A percentile compares a stretch with the other conserved stretches of the same genome.
phyloP scores from a whole-genome alignment of 2,329 filamentous ascomycete genomes.

The Diaporthe velutina region DNA sequence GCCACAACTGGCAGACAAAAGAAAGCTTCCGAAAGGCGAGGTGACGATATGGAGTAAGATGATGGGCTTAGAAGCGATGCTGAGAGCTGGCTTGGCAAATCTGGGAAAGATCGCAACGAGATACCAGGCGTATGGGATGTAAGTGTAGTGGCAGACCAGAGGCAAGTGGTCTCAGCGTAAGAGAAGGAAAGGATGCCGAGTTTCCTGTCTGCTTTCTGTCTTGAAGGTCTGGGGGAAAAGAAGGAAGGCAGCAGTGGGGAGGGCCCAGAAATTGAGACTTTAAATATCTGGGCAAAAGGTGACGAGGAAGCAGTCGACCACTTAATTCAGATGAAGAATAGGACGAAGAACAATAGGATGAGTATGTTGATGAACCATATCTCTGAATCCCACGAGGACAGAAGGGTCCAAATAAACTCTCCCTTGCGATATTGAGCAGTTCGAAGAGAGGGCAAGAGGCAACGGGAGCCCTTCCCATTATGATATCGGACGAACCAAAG shows the following conservation, averaged over 20 bases:
- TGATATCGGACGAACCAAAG: neutral
- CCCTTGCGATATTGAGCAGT: neutral
- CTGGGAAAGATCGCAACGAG: neutral
- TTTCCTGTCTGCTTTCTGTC: neutral
- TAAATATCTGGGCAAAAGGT: neutral
- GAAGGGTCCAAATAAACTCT: neutral
- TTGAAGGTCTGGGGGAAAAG: slow-evolving; percentile 24
- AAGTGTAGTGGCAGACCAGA: neutral
- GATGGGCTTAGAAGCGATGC: neutral
- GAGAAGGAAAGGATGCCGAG: neutral
- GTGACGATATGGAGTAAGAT: neutral
- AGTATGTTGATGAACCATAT: neutral
- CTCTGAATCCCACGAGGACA: neutral
- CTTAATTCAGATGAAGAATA: slow-evolving; percentile 15
- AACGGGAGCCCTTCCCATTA: neutral
- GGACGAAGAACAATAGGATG: slow-evolving; percentile 16
- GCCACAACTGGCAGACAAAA: neutral
- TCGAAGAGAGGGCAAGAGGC: neutral
- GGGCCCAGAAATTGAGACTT: neutral
- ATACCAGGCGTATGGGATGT: neutral
- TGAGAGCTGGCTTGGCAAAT: neutral
- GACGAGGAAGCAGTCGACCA: slow-evolving; percentile 13
- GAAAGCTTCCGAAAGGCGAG: neutral
- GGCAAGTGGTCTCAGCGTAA: neutral
- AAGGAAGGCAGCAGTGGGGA: slow-evolving; percentile 29